Evolutionary conservation across 176 grass and related monocot species (phyloP), one percentile per base, ranked within the genome.

Genomic region (Poa annua): DNA sequence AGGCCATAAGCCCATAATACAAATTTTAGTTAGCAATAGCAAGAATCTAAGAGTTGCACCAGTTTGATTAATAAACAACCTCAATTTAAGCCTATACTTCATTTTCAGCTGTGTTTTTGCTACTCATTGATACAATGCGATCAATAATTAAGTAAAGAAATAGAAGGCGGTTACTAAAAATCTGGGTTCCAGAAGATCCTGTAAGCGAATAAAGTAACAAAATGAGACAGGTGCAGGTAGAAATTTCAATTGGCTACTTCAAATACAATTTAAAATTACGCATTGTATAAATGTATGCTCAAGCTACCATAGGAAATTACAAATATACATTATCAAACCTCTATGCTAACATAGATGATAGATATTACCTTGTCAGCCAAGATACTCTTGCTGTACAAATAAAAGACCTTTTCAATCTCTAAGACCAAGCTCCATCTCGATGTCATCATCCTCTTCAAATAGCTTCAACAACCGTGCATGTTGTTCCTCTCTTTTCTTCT

Each of bases 401-500:
- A 85, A 75, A 85, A 75, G 67, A 69, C 67, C 56, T 39, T 64
- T 39, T 96, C 80, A 93, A 82, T 96, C 91, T 80, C 88, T 87
- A 78, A 96, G 87, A 49, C 94, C 91, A 84, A 96, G 88, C 80
- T 93, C 91, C 69, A 91, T 78, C 74, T 96, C 94, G 66, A 96
- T 88, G 50, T 96, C 94, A 34, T 96, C 94, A 74, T 93, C 94
- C 80, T 96, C 94, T 81, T 96, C 91, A 53, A 96, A 96, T 29
- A 96, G 88, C 84, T 96, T 96, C 81, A 96, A 69, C 76, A 96
- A 86, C 25, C 94, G 84, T 72, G 94, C 91, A 56, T 96, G 94
- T 56, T 96, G 94, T 53, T 96, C 91, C 85, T 93, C 91, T 79
- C 94, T 96, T 80, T 96, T 96, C 94, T 93, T 96, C 84, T 93